Conservation (phyloP, 2,329 filamentous ascomycete species). For the Iodosphaeria phyllophila region DNA sequence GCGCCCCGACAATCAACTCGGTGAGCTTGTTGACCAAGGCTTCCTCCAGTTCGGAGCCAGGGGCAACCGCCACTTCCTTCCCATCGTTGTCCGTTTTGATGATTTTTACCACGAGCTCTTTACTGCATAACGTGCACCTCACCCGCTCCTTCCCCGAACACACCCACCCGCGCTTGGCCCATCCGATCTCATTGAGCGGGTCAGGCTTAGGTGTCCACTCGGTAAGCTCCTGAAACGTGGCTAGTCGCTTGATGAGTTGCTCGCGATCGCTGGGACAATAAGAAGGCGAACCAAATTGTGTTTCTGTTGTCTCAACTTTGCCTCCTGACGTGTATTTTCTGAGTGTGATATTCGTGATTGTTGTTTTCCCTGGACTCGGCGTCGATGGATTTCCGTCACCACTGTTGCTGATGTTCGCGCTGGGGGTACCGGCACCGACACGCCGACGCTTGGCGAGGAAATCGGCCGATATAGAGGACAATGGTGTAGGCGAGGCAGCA, state of each 20-base stretch:
- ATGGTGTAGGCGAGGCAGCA: slow-evolving; percentile 5
- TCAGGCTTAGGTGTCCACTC: slow-evolving; percentile 89
- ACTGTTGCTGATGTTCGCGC: slow-evolving; percentile 12
- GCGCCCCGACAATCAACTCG: slow-evolving; percentile 53
- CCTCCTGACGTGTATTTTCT: slow-evolving; percentile 18
- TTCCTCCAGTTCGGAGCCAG: slow-evolving; percentile 44
- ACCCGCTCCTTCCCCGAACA: slow-evolving; percentile 73
- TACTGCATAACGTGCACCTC: slow-evolving; percentile 67
- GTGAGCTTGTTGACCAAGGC: slow-evolving; percentile 61
- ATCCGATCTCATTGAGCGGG: slow-evolving; percentile 71
- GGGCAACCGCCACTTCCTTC: slow-evolving; percentile 30
- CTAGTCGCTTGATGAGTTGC: slow-evolving; percentile 62
- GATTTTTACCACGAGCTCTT: slow-evolving; percentile 67
- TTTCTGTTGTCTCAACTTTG: slow-evolving; percentile 2
- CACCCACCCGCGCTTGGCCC: slow-evolving; percentile 86
- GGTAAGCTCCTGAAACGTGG: slow-evolving; percentile 79
- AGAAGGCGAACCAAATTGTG: slow-evolving; percentile 26
- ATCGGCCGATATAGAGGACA: slow-evolving; percentile 16
- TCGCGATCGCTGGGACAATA: slow-evolving; percentile 78
- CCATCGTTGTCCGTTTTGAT: slow-evolving; percentile 39
- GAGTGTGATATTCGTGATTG: slow-evolving; percentile 21
- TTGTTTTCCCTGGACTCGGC: slow-evolving; percentile 11
- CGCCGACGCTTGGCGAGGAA: slow-evolving; percentile 34
- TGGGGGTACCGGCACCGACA: slow-evolving; percentile 23
- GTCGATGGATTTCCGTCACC: slow-evolving; percentile 1